Conservation (phyloP, 164 flowering plant genomes). For the Euptelea pleiosperma region DNA sequence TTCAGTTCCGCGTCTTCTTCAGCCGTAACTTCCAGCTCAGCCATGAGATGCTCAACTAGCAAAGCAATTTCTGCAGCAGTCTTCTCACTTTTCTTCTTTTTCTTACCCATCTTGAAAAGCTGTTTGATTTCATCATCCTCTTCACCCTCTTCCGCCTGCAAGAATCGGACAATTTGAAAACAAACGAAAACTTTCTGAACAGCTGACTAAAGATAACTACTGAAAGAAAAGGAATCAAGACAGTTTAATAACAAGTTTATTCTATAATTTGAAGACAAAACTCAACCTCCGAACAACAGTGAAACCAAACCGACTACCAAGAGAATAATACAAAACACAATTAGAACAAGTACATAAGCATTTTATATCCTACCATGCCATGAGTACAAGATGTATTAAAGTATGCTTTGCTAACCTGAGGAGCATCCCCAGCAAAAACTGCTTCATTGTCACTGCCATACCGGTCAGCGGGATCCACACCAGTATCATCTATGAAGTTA, state of each 20-base stretch:
- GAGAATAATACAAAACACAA: not conserved
- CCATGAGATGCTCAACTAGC: constrained; percentile 89
- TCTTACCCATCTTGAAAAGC: constrained; percentile 78
- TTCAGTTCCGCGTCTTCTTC: constrained; percentile 94
- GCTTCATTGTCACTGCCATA: constrained; percentile 64
- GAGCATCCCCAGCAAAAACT: constrained; percentile 58
- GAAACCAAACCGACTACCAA: not conserved
- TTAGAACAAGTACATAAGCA: not conserved
- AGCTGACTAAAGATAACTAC: not conserved
- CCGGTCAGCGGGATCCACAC: constrained; percentile 74
- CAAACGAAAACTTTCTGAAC: not conserved
- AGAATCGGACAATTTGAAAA: constrained; percentile 7
- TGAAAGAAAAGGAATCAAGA: not conserved
- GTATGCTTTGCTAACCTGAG: constrained; percentile 55
- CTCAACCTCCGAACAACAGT: not conserved
- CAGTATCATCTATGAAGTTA: constrained; percentile 89
- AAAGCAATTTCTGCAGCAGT: constrained; percentile 84
- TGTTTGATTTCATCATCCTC: constrained; percentile 78
- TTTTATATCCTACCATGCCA: not conserved
- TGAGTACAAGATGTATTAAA: not conserved
- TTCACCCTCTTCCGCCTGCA: constrained; percentile 80
- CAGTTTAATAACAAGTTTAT: not conserved
- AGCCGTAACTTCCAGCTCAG: constrained; percentile 90
- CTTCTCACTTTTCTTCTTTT: constrained; percentile 85
- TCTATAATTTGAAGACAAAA: not conserved